Evolutionary conservation across 78 protist genomes (phyloP).

Genomic region (Dictyostelium firmibasis): DNA sequence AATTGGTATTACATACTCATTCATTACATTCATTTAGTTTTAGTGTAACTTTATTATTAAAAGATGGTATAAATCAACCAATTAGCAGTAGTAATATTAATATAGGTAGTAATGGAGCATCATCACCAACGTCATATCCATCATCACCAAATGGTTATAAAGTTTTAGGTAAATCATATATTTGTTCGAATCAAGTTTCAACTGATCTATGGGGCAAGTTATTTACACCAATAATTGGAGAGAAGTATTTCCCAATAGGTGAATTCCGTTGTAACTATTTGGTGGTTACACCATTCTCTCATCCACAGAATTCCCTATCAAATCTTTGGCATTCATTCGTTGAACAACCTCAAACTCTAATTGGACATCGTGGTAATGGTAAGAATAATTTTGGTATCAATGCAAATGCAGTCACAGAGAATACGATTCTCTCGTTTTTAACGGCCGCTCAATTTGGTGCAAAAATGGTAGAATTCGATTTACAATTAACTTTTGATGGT

Average conservation of each 20-base stretch:
- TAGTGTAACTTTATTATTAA: constrained; percentile 13
- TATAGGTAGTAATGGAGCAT: background rate
- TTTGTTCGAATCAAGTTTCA: background rate
- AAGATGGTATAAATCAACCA: background rate
- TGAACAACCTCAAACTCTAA: constrained; percentile 62
- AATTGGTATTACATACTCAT: constrained; percentile 54
- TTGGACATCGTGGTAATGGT: constrained; percentile 76
- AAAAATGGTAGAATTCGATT: constrained; percentile 81
- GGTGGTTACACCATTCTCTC: constrained; percentile 52
- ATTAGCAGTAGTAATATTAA: background rate
- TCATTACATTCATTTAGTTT: constrained; percentile 17
- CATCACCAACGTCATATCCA: background rate
- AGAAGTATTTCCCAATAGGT: constrained; percentile 10
- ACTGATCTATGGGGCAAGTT: constrained; percentile 32
- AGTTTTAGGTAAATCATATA: constrained; percentile 25
- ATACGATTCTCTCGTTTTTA: constrained; percentile 81
- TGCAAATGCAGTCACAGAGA: constrained; percentile 79
- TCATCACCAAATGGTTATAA: background rate
- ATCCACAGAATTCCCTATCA: constrained; percentile 35
- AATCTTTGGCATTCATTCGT: constrained; percentile 57
- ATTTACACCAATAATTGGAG: constrained; percentile 27
- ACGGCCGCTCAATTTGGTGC: constrained; percentile 84
- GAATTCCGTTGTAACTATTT: constrained; percentile 51
- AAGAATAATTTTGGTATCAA: constrained; percentile 74
- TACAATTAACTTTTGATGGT: constrained; percentile 83